A percentile compares a stretch with the other conserved stretches of the same genome.
These are phyloP conservation scores for Acacia melanoxylon DNA, from an alignment of 306 rosid species.

Conservation along the genomic window DNA sequence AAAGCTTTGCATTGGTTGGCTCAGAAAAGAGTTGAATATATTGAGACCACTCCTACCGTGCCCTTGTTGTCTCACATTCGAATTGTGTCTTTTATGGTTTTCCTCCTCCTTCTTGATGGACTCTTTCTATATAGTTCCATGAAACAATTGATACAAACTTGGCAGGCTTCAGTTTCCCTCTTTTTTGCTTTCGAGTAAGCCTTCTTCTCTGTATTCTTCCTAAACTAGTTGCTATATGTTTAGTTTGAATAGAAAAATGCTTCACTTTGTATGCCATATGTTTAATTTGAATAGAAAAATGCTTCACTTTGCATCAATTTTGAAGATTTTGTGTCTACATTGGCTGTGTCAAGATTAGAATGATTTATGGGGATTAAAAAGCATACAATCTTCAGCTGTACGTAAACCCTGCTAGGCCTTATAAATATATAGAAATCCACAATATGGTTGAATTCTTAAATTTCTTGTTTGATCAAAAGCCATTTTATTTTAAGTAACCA, in stretches of 20 bases:
- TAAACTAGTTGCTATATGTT: not conserved
- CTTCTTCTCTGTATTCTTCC: slow-evolving; percentile 27
- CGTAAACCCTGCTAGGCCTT: slow-evolving; percentile 15
- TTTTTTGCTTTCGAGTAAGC: slow-evolving; percentile 98
- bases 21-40: slow-evolving; percentile 96
- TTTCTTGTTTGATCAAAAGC: not conserved
- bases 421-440: slow-evolving; percentile 27
- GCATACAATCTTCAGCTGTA: not conserved
- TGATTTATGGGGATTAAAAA: not conserved
- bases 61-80: slow-evolving; percentile 78
- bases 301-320: not conserved
- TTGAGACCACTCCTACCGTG: slow-evolving; percentile 93
- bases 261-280: not conserved
- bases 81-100: slow-evolving; percentile 90
- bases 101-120: slow-evolving; percentile 79
- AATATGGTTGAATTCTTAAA: slow-evolving; percentile 6
- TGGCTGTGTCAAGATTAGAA: not conserved
- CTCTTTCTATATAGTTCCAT: slow-evolving; percentile 69
- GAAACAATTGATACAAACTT: slow-evolving; percentile 58
- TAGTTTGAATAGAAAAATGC: not conserved
- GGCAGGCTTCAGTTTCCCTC: slow-evolving; percentile 90
- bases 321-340: not conserved
- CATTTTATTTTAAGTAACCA: not conserved
- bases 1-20: slow-evolving; percentile 99
- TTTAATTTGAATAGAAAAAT: not conserved